These are phyloP conservation scores for Phylloporus sp. DNA, from an alignment of 1,284 basidiomycete genomes.

Conservation along the genomic window DNA sequence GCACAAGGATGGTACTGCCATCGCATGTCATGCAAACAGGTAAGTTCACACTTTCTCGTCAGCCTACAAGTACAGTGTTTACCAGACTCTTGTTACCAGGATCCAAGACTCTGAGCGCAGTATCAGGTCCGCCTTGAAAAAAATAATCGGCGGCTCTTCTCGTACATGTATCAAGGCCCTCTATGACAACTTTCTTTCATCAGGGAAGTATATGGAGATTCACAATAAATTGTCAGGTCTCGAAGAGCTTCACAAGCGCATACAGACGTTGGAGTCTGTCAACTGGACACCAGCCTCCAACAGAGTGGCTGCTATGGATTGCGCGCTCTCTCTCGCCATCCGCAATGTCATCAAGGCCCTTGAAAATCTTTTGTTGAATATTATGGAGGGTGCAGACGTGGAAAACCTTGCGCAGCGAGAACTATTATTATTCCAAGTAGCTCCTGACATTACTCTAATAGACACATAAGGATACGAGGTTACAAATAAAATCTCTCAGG, in stretches of 20 bases:
- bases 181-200: background rate
- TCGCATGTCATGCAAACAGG: too few species aligned
- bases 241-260: background rate
- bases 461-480: too few species aligned
- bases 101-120: background rate
- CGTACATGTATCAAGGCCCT: background rate
- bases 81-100: too few species aligned
- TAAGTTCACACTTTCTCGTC: too few species aligned
- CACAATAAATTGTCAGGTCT: background rate
- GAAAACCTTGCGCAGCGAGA: background rate
- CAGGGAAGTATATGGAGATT: background rate
- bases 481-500: too few species aligned
- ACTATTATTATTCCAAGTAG: background rate
- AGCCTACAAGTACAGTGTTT: too few species aligned
- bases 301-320: too few species aligned
- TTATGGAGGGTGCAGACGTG: background rate
- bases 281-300: background rate
- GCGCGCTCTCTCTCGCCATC: background rate
- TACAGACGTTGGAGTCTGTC: background rate
- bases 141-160: background rate
- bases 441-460: background rate
- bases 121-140: background rate
- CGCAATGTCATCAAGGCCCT: background rate
- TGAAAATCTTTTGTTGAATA: background rate
- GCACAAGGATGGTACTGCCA: too few species aligned